Evolutionary conservation across 2,329 filamentous ascomycete species (phyloP).

Genomic region (Pochonia chlamydosporia): DNA sequence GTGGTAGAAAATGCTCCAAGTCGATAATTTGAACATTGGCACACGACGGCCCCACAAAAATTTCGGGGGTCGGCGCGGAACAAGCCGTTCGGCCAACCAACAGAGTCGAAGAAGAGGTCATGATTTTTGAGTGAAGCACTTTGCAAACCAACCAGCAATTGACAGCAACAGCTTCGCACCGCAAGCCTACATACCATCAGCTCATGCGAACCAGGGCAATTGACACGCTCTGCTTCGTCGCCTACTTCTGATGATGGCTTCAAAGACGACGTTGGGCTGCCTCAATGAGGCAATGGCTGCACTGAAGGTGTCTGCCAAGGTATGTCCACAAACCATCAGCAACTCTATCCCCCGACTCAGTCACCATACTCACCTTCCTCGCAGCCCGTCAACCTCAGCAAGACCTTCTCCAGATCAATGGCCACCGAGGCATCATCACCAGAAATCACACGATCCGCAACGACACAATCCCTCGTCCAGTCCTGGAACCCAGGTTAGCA

Average conservation of each 20-base stretch:
- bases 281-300: slow-evolving; percentile 48
- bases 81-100: slow-evolving; percentile 15
- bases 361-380: not conserved
- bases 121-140: no score
- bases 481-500: slow-evolving; percentile 40
- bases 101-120: slow-evolving; percentile 17
- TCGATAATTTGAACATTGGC: not conserved
- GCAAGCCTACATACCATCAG: not conserved
- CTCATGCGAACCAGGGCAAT: not conserved
- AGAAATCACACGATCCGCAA: slow-evolving; percentile 27
- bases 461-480: slow-evolving; percentile 29
- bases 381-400: slow-evolving; percentile 29
- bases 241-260: slow-evolving; percentile 6
- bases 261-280: slow-evolving; percentile 38
- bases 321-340: slow-evolving; percentile 11
- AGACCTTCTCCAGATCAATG: slow-evolving; percentile 47
- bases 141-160: slow-evolving; percentile 8
- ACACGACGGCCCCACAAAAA: slow-evolving; percentile 20
- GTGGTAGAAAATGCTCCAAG: slow-evolving; percentile 9
- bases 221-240: not conserved
- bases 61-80: slow-evolving; percentile 19
- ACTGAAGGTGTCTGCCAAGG: slow-evolving; percentile 39
- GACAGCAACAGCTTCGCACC: slow-evolving; percentile 8
- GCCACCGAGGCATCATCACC: slow-evolving; percentile 45
- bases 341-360: not conserved